Evolutionary conservation across 106 monocot species (phyloP).

Genomic region (Dioscorea dumetorum): DNA sequence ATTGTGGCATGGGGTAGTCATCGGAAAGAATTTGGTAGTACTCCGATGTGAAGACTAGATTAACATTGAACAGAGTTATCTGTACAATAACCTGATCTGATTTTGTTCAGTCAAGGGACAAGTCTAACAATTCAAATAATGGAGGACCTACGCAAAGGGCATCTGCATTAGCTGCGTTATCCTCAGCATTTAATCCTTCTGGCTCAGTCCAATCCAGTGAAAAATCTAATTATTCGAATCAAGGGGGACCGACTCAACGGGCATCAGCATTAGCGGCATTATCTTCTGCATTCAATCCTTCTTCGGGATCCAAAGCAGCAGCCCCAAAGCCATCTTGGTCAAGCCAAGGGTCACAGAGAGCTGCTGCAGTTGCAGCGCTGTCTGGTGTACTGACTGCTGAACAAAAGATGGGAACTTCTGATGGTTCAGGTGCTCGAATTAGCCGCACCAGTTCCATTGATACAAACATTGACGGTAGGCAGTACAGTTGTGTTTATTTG

Average conservation of each 20-base stretch:
- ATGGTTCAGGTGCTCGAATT: conserved; percentile 24
- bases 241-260: conserved; percentile 51
- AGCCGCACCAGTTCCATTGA: conserved; percentile 56
- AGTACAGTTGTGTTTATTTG: no score
- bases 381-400: conserved; percentile 81
- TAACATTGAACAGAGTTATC: no score
- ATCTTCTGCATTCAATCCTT: conserved; percentile 74
- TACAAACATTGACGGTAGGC: conserved; percentile 24
- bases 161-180: conserved; percentile 51
- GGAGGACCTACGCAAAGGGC: conserved; percentile 57
- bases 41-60: no score
- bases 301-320: conserved; percentile 28
- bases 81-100: no score
- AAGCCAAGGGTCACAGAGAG: conserved; percentile 69
- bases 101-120: conserved; percentile 32
- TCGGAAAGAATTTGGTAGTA: no score
- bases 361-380: conserved; percentile 92
- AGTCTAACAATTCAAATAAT: conserved; percentile 26
- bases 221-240: conserved; percentile 1
- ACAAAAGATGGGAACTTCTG: conserved; percentile 32
- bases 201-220: background rate
- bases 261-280: conserved; percentile 66
- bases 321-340: conserved; percentile 34
- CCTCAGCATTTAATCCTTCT: conserved; percentile 39
- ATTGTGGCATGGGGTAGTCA: no score